These are phyloP conservation scores for Leccinum pachyderme DNA, from an alignment of 1,284 basidiomycete genomes.

Conservation along the genomic window DNA sequence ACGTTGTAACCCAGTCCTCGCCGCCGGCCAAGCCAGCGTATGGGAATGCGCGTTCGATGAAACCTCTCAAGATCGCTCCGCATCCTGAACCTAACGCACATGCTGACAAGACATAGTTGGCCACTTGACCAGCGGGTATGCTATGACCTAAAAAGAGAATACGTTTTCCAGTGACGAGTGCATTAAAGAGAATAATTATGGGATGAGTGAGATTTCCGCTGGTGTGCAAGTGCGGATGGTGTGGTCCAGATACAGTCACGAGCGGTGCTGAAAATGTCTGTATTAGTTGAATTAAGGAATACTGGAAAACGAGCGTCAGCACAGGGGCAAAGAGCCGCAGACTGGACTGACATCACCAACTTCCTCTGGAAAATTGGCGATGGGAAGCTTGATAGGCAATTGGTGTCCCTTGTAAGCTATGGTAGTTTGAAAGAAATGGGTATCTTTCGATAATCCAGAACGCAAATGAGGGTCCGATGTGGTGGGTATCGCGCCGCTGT, in stretches of 20 bases:
- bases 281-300: conserved; percentile 89
- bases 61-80: conserved; percentile 79
- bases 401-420: conserved; percentile 78
- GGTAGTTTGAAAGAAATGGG: conserved; percentile 87
- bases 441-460: conserved; percentile 73
- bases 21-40: conserved; percentile 89
- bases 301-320: conserved; percentile 49
- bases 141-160: conserved; percentile 92
- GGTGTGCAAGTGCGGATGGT: conserved; percentile 90
- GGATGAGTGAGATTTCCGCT: conserved; percentile 90
- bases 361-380: conserved; percentile 87
- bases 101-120: conserved; percentile 88
- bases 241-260: conserved; percentile 66
- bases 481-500: conserved; percentile 35
- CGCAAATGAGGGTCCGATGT: conserved; percentile 44
- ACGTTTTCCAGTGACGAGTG: conserved; percentile 89
- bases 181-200: conserved; percentile 93
- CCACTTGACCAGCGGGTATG: conserved; percentile 83
- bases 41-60: conserved; percentile 88
- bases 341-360: conserved; percentile 86
- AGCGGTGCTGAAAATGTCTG: conserved; percentile 80
- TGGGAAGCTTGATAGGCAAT: conserved; percentile 83
- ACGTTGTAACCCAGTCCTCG: conserved; percentile 89
- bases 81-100: conserved; percentile 91
- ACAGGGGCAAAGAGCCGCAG: conserved; percentile 1